Evolutionary conservation across 176 grass and related monocot species (phyloP).

Genomic region (Thinopyrum elongatum): DNA sequence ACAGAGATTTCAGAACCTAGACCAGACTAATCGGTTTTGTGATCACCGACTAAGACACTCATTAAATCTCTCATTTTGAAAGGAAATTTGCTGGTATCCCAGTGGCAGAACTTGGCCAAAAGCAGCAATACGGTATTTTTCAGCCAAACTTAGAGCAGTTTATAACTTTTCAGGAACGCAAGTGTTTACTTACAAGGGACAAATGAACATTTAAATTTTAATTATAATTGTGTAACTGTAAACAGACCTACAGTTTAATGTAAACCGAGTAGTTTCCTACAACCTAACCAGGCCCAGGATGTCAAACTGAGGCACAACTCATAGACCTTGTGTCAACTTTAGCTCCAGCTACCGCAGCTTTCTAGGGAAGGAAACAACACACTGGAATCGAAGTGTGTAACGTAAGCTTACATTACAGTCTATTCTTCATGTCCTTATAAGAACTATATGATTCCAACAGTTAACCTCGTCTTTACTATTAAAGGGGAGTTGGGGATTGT

Average conservation of each 20-base stretch:
- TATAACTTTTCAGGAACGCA: background rate
- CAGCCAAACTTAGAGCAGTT: background rate
- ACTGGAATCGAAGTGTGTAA: slow-evolving; percentile 2
- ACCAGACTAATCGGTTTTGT: background rate
- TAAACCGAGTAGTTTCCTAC: background rate
- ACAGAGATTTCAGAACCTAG: background rate
- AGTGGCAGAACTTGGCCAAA: background rate
- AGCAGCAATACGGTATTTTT: background rate
- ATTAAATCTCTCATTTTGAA: background rate
- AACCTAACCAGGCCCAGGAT: background rate
- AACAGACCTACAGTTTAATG: background rate
- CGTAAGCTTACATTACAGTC: background rate
- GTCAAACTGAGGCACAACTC: background rate
- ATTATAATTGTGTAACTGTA: background rate
- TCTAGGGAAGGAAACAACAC: background rate
- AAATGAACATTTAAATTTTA: background rate
- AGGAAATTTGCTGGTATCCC: background rate
- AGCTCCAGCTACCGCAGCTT: background rate
- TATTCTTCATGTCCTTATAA: background rate
- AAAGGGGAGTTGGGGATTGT: background rate
- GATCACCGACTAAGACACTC: background rate
- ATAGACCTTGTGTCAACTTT: background rate
- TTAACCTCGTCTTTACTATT: background rate
- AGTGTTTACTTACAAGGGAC: background rate
- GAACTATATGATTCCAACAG: background rate